Evolutionary conservation across 2,329 filamentous ascomycete species (phyloP), one percentile per base, ranked within the genome.

Genomic region (Pseudogymnoascus sp.): DNA sequence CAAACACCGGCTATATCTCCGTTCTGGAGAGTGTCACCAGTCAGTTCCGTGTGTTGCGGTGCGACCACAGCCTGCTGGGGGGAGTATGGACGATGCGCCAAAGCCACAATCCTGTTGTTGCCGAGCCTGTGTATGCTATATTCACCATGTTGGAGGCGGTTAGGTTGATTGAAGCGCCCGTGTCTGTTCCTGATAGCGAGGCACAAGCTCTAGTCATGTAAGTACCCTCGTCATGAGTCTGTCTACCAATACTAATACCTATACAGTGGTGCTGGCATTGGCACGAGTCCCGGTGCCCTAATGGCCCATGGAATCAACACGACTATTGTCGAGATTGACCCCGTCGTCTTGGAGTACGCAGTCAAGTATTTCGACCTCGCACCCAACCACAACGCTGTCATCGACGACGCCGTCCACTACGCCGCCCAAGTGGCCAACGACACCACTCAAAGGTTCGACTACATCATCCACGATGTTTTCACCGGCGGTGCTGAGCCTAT

Each of bases 391-490:
- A 89, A 84, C 0, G 81, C 88, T n/a, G 83, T 90, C 60, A 86
- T 97, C 65, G 83, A 86, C 58, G 91, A 99, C 68, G 94, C 94
- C 0, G 85, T 92, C 2, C 75, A 77, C n/a, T 96, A 86, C 73
- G 81, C 85, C 16, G 74, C 78, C 50, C 70, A 75, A 59, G 70
- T 80, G 57, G 77, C 77, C 60, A 70, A 74, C 58, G 50, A 67
- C 62, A 39, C 30, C 1, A 66, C 65, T 16, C 63, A 78, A 54
- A 78, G 78, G 28, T 99, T 88, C 73, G 88, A 97, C 76, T 97
- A 96, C 77, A 94, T 99, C 70, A 82, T 99, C 60, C 94, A 99
- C 73, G 94, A 99, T 68, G 94, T 99, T 22, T 99, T 99, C 73
- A 99, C 94, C 0, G 94, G 94, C 22, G 94, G 94, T 59, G 92